Evolutionary conservation across 2,329 filamentous ascomycete species (phyloP).

Genomic region (Fusarium compactum): DNA sequence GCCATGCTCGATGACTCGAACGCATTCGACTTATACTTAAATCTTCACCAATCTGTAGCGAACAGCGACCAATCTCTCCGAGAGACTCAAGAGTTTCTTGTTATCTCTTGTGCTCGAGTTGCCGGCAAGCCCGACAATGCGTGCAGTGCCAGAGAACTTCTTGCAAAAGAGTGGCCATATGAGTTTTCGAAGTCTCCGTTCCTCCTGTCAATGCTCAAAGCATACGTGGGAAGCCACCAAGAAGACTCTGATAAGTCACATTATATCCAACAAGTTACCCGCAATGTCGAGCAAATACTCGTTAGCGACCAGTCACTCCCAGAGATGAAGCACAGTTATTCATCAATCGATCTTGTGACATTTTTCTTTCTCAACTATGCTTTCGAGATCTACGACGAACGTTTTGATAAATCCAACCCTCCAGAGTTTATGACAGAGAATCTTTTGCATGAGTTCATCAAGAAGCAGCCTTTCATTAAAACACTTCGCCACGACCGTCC

Average conservation of each 20-base stretch:
- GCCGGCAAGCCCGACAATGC: slow-evolving; percentile 37
- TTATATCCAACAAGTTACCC: slow-evolving; percentile 13
- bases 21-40: slow-evolving; percentile 37
- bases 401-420: slow-evolving; percentile 5
- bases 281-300: slow-evolving; percentile 22
- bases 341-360: slow-evolving; percentile 40
- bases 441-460: slow-evolving; percentile 40
- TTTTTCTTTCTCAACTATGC: slow-evolving; percentile 38
- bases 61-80: not conserved
- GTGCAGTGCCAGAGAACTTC: slow-evolving; percentile 22
- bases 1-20: slow-evolving; percentile 45
- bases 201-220: slow-evolving; percentile 36
- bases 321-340: slow-evolving; percentile 25
- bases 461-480: slow-evolving; percentile 33
- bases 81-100: slow-evolving; percentile 25
- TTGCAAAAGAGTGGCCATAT: slow-evolving; percentile 15
- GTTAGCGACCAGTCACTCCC: slow-evolving; percentile 13
- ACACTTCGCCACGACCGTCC: slow-evolving; percentile 1
- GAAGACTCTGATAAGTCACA: slow-evolving; percentile 16
- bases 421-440: slow-evolving; percentile 25
- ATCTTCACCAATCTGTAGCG: slow-evolving; percentile 26
- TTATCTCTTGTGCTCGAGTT: slow-evolving; percentile 38
- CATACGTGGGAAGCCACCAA: slow-evolving; percentile 27
- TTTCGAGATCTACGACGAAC: slow-evolving; percentile 38
- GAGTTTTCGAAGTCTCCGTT: slow-evolving; percentile 19